Base-by-base conservation (phyloP, 1,284 basidiomycete species). In the Cystobasidium pallidum region DNA sequence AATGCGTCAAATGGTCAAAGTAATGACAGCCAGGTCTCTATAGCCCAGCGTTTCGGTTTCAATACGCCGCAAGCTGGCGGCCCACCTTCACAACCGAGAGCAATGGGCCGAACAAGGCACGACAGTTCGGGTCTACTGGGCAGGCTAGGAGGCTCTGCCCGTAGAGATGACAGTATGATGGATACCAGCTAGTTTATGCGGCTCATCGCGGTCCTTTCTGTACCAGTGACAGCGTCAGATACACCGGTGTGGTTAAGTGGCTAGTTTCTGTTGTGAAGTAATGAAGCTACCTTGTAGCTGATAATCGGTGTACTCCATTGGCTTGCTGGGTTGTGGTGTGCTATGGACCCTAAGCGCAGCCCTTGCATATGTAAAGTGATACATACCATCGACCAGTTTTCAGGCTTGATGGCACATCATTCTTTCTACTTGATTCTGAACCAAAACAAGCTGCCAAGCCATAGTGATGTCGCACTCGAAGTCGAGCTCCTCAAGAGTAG, bases 151-250 rank as follows among this genome's bases (percentile, higher is more conserved):
- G 43, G 43, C 8, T 26, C 58, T 36, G 36, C 30, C 32, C 36
- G 58, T 28, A 43, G 39, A 30, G 58, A 61, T 61, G 58, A 61
- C 21, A 43, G 7, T 30, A 47, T 47, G 43, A 61, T 61, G 58
- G 58, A 61, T 45, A 61, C 58, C 58, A 43, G 39, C 43, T 61
- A 39, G 32, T 7, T 13, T 2, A 26, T 15, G 11, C 36, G 36
- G 36, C 36, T 39, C 43, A n/a, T n/a, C n/a, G n/a, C n/a, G n/a
- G n/a, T n/a, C n/a, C n/a, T n/a, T n/a, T n/a, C 43, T 8, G 43
- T 45, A 45, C 11, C 43, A 15, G 43, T 45, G 19, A 15, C 7
- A 19, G 43, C 15, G 43, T 45, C 11, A n/a, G 4, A 15, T 45
- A 45, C n/a, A n/a, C n/a, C n/a, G n/a, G n/a, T n/a, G n/a, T n/a